Percentiles rank a stretch among this genome's conserved stretches.
Evolutionary conservation across 192 early-diverging fungal species (phyloP).

Genomic region (Coemansia sp.): DNA sequence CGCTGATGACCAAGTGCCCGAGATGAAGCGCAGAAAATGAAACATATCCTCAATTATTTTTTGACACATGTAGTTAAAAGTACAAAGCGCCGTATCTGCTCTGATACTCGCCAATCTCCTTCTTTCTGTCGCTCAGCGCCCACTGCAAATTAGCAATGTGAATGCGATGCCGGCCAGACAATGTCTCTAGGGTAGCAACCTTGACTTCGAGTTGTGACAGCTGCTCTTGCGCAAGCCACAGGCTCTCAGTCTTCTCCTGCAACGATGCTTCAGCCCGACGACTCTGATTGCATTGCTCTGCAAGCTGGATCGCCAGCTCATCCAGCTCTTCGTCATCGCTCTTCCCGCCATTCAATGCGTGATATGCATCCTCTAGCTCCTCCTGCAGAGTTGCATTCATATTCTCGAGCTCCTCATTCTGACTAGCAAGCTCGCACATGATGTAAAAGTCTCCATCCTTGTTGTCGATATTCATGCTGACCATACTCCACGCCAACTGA

Average conservation of each 20-base stretch:
- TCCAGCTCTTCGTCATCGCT: background rate
- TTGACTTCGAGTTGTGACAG: background rate
- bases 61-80: too few species aligned
- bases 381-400: background rate
- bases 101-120: background rate
- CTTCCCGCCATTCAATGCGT: background rate
- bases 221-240: background rate
- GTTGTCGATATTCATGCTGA: background rate
- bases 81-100: background rate
- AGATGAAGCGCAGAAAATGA: conserved; percentile 50
- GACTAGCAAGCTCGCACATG: background rate
- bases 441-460: background rate
- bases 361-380: background rate
- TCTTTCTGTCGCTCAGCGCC: background rate
- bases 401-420: background rate
- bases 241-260: background rate
- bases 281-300: background rate
- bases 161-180: background rate
- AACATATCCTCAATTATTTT: too few species aligned
- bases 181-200: background rate
- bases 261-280: background rate
- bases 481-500: background rate
- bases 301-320: background rate
- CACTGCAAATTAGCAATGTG: conserved; percentile 3
- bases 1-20: conserved; percentile 18